Evolutionary conservation across 768 basidiomycete species (phyloP).

Genomic region (Lactarius pseudohatsudake): DNA sequence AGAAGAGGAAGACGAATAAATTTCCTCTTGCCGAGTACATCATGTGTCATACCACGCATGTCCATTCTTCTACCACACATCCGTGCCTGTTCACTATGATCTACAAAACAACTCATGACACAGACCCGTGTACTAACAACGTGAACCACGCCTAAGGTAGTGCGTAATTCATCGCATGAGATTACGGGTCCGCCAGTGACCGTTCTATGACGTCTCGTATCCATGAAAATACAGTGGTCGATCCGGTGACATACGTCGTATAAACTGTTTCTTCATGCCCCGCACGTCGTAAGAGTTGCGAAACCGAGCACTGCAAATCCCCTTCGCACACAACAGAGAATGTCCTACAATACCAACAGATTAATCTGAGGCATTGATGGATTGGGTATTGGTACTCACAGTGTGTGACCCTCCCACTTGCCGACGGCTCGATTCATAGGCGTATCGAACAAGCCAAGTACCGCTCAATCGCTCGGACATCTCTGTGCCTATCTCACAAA

Average conservation of each 20-base stretch:
- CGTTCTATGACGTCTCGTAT: slow-evolving; percentile 23
- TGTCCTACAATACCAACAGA: slow-evolving; percentile 10
- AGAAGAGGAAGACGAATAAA: slow-evolving; percentile 49
- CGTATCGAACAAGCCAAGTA: slow-evolving; percentile 80
- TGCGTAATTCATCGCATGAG: not conserved
- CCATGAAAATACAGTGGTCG: slow-evolving; percentile 22
- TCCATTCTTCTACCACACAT: not conserved
- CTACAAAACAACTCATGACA: not conserved
- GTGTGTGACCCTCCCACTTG: slow-evolving; percentile 74
- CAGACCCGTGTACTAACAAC: slow-evolving; percentile 2
- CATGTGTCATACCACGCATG: slow-evolving; percentile 1
- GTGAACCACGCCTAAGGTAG: not conserved
- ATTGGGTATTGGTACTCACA: slow-evolving; percentile 51
- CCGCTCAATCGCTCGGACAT: slow-evolving; percentile 51
- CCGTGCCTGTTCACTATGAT: not conserved
- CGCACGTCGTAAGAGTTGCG: slow-evolving; percentile 4
- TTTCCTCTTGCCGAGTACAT: not conserved
- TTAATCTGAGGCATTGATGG: not conserved
- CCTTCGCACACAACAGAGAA: slow-evolving; percentile 16
- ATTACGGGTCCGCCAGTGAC: slow-evolving; percentile 12
- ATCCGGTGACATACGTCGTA: slow-evolving; percentile 18
- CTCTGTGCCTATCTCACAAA: slow-evolving; percentile 64
- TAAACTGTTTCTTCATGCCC: slow-evolving; percentile 15
- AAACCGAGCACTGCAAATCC: slow-evolving; percentile 24
- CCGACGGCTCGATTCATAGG: slow-evolving; percentile 64